A percentile compares a stretch with the other conserved stretches of the same genome.
Conservation (phyloP, 2,329 filamentous ascomycete genomes). For the Talaromyces sp. region DNA sequence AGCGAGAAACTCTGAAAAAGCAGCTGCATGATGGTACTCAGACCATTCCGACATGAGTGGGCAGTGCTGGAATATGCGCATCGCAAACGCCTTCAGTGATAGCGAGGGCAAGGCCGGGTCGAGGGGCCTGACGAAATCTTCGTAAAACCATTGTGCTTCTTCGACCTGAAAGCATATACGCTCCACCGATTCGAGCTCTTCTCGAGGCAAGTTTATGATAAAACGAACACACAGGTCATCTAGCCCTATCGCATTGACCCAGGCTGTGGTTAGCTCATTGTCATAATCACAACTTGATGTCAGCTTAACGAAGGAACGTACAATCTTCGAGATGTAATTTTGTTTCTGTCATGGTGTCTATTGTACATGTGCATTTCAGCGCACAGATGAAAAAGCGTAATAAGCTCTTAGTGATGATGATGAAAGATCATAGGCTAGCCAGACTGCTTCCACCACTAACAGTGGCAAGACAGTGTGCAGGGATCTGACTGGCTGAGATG, state of each 20-base stretch:
- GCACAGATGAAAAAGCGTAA: slow-evolving; percentile 24
- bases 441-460: slow-evolving; percentile 8
- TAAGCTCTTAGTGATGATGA: slow-evolving; percentile 21
- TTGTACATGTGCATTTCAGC: slow-evolving; percentile 60
- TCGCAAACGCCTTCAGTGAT: slow-evolving; percentile 77
- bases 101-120: slow-evolving; percentile 82
- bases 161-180: slow-evolving; percentile 98
- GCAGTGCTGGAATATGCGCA: slow-evolving; percentile 90
- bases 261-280: slow-evolving; percentile 24
- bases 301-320: slow-evolving; percentile 42
- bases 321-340: slow-evolving; percentile 90
- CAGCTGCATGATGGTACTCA: slow-evolving; percentile 70
- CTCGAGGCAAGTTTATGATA: slow-evolving; percentile 90
- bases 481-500: background rate
- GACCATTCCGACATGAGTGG: slow-evolving; percentile 81
- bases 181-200: slow-evolving; percentile 84
- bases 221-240: slow-evolving; percentile 98
- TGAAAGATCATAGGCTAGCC: slow-evolving; percentile 14
- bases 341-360: slow-evolving; percentile 66
- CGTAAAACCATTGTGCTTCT: slow-evolving; percentile 99
- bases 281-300: background rate
- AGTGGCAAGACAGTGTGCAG: slow-evolving; percentile 11
- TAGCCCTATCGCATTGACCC: slow-evolving; percentile 60
- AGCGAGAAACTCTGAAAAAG: slow-evolving; percentile 85
- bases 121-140: slow-evolving; percentile 93